Percentiles rank a stretch among this genome's conserved stretches.
phyloP scores from a whole-genome alignment of 164 flowering plant genomes.

The Buxus sempervirens region DNA sequence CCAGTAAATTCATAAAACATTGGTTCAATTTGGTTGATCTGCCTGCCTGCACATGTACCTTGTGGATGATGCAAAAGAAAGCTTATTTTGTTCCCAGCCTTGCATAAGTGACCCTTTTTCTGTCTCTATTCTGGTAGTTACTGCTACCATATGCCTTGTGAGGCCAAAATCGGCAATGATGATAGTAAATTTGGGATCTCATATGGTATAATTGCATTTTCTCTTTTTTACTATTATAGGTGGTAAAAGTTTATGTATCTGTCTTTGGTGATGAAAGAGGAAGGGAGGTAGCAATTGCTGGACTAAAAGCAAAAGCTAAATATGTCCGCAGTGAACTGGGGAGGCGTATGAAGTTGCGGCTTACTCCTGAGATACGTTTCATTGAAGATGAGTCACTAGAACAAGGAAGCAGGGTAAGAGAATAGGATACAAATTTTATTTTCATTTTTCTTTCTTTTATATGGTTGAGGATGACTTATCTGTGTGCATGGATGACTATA shows the following conservation, averaged over 20 bases:
- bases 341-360: constrained; percentile 82
- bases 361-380: constrained; percentile 92
- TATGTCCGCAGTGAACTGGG: constrained; percentile 82
- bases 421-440: background rate
- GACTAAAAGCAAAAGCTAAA: constrained; percentile 86
- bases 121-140: background rate
- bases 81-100: background rate
- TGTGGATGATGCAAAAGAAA: background rate
- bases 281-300: constrained; percentile 81
- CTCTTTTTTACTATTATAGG: constrained; percentile 33
- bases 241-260: constrained; percentile 93
- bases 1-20: too few species aligned
- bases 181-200: background rate
- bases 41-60: background rate
- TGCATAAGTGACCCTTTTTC: background rate
- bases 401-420: constrained; percentile 98
- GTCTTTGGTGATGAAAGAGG: constrained; percentile 97
- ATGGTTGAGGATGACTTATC: background rate
- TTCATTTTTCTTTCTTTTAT: constrained; percentile 4
- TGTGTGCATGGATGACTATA: background rate
- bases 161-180: background rate
- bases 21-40: background rate
- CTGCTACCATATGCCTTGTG: background rate
- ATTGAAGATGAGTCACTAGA: constrained; percentile 88
- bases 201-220: background rate